A percentile compares a stretch with the other conserved stretches of the same genome.
phyloP scores from a whole-genome alignment of 2,329 filamentous ascomycete species.

The Atkinsonella texensis region DNA sequence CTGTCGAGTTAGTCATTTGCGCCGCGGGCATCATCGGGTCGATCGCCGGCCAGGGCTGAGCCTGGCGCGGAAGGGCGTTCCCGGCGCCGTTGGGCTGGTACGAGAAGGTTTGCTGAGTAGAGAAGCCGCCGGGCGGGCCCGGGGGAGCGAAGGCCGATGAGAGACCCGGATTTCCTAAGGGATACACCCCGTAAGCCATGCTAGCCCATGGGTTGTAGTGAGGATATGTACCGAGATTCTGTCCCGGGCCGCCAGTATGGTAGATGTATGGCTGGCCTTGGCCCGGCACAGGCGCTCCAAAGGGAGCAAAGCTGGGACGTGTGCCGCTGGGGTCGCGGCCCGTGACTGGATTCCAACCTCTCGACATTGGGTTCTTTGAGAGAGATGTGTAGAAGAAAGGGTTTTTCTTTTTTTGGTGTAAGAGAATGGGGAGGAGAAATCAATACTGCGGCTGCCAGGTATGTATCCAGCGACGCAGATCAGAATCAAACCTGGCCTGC shows the following conservation, averaged over 20 bases:
- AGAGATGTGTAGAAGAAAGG: not conserved
- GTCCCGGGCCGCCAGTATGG: conserved; percentile 24
- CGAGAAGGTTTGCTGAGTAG: conserved; percentile 16
- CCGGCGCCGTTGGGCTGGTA: conserved; percentile 27
- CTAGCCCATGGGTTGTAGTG: conserved; percentile 12
- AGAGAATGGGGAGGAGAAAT: conserved; percentile 1
- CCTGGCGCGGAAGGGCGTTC: conserved; percentile 24
- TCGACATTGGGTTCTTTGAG: conserved; percentile 18
- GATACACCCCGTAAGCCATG: conserved; percentile 16
- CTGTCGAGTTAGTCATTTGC: conserved; percentile 44
- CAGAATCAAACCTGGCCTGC: conserved; percentile 21
- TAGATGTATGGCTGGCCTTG: conserved; percentile 28
- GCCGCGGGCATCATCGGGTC: conserved; percentile 36
- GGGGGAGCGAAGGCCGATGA: not conserved
- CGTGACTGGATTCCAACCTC: conserved; percentile 28
- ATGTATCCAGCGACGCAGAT: conserved; percentile 21
- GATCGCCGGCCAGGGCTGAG: conserved; percentile 29
- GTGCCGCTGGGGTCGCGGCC: conserved; percentile 24
- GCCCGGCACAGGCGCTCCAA: conserved; percentile 19
- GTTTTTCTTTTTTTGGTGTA: not conserved
- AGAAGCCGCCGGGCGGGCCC: conserved; percentile 13
- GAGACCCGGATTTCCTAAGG: conserved; percentile 10
- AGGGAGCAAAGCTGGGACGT: conserved; percentile 22
- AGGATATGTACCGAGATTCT: conserved; percentile 17
- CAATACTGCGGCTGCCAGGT: conserved; percentile 22